Evolutionary conservation across 148 eudicot species (phyloP), one percentile per base, ranked within the genome.

Genomic region (Rhododendron ovatum): DNA sequence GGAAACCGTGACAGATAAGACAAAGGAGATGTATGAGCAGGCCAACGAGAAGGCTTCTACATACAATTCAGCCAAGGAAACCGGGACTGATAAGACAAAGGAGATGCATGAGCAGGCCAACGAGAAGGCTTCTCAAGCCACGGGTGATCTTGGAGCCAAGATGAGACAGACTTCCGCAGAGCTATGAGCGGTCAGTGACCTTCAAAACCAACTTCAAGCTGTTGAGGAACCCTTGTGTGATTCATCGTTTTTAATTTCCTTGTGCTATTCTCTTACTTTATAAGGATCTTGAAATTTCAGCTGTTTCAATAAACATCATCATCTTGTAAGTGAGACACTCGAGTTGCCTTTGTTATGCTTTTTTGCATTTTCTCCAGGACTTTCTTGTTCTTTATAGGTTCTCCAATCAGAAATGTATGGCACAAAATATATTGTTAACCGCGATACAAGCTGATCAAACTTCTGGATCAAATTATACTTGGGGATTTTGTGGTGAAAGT

Each of bases 21-120:
- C 91, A 10, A 90, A 89, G 87, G 89, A 82, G 33, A 89, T 63
- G 7, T 91, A 90, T 30, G 94, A 91, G 79, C 89, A 90, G 18
- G 92, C 93, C 1, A 95, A 95, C 77, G 94, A 91, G 87, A 93
- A 80, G 82, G 90, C 89, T 79, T 91, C 97, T 3, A 86, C 92
- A 0, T 90, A 86, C 22, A 71, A 7, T 1, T 51, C 88, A 7
- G 88, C 92, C 65, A 7, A 86, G 83, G 90, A 91, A 15, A 65
- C 80, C 3, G 82, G 82, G 88, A 75, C 76, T 6, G 88, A 89
- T 26, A 33, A 87, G 59, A 90, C 91, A 10, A 90, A 89, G 87
- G 89, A 83, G 30, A 89, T 53, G 12, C 90, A 90, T 28, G 94
- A 91, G 79, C 89, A 89, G 18, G 92, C 92, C 2, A 94, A 94